These are phyloP conservation scores for Senecio squalidus DNA, from an alignment of 140 eudicot species.

Conservation along the genomic window DNA sequence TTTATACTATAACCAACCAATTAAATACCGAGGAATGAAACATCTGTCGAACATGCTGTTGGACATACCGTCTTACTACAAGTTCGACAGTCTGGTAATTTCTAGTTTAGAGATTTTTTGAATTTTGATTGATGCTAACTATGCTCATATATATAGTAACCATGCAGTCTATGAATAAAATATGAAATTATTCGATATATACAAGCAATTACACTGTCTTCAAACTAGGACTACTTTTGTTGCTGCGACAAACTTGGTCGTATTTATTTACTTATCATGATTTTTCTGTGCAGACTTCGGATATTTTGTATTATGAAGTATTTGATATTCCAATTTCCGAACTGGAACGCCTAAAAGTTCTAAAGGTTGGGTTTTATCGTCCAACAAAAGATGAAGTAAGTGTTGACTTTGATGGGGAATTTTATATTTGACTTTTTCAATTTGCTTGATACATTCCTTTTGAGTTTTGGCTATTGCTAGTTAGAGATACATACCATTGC, in stretches of 20 bases:
- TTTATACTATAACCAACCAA: background rate
- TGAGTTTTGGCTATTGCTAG: slow-evolving; percentile 39
- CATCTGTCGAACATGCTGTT: background rate
- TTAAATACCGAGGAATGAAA: background rate
- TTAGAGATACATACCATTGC: slow-evolving; percentile 61
- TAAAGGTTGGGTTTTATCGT: slow-evolving; percentile 74
- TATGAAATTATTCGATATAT: too few relatives aligned
- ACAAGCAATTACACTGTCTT: too few relatives aligned
- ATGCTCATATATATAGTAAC: too few relatives aligned
- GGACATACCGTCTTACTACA: too few relatives aligned
- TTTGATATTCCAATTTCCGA: slow-evolving; percentile 86
- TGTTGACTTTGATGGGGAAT: background rate
- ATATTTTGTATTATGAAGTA: slow-evolving; percentile 79
- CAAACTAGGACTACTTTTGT: too few relatives aligned
- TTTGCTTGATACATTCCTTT: slow-evolving; percentile 1
- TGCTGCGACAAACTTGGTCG: too few relatives aligned
- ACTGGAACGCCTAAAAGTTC: slow-evolving; percentile 68
- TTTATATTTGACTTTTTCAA: slow-evolving; percentile 1
- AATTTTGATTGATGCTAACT: too few relatives aligned
- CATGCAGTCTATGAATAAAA: too few relatives aligned
- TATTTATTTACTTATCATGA: background rate
- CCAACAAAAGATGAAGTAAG: slow-evolving; percentile 83
- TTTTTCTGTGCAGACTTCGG: slow-evolving; percentile 43
- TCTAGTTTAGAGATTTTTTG: background rate
- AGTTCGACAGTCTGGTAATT: background rate